Base-by-base conservation (phyloP, 805 yeast genomes). In the Tetrapisispora phaffii region DNA sequence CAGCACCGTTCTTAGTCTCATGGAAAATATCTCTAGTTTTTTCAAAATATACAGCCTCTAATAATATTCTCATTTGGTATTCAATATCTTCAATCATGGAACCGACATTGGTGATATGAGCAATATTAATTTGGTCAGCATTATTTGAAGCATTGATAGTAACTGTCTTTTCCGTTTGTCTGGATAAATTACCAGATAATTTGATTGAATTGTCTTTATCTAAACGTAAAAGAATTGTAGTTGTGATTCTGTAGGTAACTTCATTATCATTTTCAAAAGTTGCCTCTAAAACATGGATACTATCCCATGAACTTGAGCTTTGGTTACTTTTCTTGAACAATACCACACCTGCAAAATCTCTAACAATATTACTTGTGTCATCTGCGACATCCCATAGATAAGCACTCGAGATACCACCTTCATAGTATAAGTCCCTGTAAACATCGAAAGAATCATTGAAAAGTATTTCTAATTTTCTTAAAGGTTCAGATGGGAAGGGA, bases 1-100 rank as follows among this genome's bases (percentile, higher is more conserved):
- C 40, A 2, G 47, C 45, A 24, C 57, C 41, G 13, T 69, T 74
- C 60, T 87, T 74, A 34, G 81, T 67, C 52, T 82, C 88, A 23
- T 84, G 81, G 39, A 89, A 71, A 41, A 93, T 82, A 59, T 90
- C 96, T 58, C 85, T 80, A 17, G 96, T 85, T 69, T 90, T 90
- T 56, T 95, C 97, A 60, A 90, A 90, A 63, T 90, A 90, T 23
- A 90, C 97, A 51, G 87, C 95, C 63, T 90, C 95, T 51, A 90
- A 72, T 70, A 85, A 70, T 55, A 85, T 85, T 65, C 98, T 77
- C 68, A 90, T 70, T 60, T 83, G 86, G 49, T 82, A 79, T 67
- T 90, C 98, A 36, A 85, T 74, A 49, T 86, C 95, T 65, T 90
- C 98, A 13, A 93, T 76, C 50, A 88, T 63, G 2, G 83, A 70